Evolutionary conservation across 352 stramenopile species (phyloP).

Genomic region (Globisporangium cylindrosporum): DNA sequence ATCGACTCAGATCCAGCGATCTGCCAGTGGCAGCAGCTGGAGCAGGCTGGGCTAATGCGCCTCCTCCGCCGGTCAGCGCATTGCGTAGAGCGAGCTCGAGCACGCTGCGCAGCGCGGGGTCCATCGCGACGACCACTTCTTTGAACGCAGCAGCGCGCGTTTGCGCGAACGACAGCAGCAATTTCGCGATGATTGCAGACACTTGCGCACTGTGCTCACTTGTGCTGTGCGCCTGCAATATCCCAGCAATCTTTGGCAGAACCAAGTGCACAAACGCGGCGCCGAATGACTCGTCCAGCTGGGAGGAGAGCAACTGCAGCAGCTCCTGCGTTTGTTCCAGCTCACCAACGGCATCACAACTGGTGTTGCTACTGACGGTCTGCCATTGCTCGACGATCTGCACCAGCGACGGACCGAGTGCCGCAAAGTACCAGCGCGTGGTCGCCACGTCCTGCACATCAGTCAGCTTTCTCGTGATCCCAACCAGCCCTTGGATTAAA

Average conservation of each 20-base stretch:
- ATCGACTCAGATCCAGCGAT: conserved; percentile 55
- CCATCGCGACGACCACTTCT: conserved; percentile 43
- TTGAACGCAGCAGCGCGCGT: conserved; percentile 52
- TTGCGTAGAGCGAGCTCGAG: conserved; percentile 43
- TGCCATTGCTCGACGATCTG: conserved; percentile 19
- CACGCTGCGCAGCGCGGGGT: conserved; percentile 27
- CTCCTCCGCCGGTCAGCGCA: conserved; percentile 28
- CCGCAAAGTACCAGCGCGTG: conserved; percentile 43
- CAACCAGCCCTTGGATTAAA: conserved; percentile 34
- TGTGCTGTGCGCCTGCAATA: conserved; percentile 32
- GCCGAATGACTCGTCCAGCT: conserved; percentile 46
- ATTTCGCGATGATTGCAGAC: conserved; percentile 24
- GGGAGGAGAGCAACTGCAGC: conserved; percentile 40
- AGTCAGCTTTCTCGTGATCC: conserved; percentile 42
- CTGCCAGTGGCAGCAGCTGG: conserved; percentile 1
- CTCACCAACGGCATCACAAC: conserved; percentile 23
- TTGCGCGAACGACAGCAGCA: conserved; percentile 55
- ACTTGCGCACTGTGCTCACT: conserved; percentile 10
- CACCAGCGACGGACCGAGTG: conserved; percentile 40
- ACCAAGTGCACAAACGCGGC: conserved; percentile 55
- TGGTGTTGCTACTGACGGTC: conserved; percentile 5
- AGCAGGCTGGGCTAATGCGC: not conserved
- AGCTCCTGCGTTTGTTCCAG: conserved; percentile 46
- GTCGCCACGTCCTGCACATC: conserved; percentile 33
- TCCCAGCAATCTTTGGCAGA: conserved; percentile 43